These are phyloP conservation scores for Phytophthora kernoviae DNA, from an alignment of 352 stramenopile genomes.

Conservation along the genomic window DNA sequence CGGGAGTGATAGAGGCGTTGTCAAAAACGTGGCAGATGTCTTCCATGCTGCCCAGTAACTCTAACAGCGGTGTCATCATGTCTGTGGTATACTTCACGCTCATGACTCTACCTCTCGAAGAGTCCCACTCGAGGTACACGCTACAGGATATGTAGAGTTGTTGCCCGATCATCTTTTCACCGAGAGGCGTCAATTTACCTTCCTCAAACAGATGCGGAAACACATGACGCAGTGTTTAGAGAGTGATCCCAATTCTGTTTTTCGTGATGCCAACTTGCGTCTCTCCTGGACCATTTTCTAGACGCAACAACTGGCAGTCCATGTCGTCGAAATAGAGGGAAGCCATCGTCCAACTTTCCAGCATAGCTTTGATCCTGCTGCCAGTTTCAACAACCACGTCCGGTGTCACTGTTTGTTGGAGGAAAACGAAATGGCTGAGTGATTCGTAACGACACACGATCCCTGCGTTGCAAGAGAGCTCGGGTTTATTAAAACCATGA, in stretches of 20 bases:
- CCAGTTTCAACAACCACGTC: background rate
- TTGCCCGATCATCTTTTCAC: background rate
- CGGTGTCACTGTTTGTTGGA: background rate
- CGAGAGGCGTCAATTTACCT: background rate
- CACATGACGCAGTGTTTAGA: background rate
- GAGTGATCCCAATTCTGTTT: background rate
- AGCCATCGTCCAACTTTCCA: background rate
- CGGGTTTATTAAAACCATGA: background rate
- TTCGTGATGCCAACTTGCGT: background rate
- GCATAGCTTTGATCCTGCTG: background rate
- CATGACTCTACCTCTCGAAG: background rate
- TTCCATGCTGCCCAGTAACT: slow-evolving; percentile 4
- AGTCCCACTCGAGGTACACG: slow-evolving; percentile 7
- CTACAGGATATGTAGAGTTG: background rate
- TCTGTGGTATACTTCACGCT: slow-evolving; percentile 1
- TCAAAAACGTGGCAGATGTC: slow-evolving; percentile 1
- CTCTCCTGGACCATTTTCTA: background rate
- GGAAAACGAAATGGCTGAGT: background rate
- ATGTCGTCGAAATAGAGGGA: background rate
- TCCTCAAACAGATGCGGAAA: slow-evolving; percentile 1
- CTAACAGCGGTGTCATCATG: slow-evolving; percentile 8
- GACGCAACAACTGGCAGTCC: background rate
- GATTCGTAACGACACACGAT: background rate
- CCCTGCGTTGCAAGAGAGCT: no score
- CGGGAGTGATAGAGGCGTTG: background rate